A percentile compares a stretch with the other conserved stretches of the same genome.
Conservation (phyloP, 2,329 filamentous ascomycete species). For the Chrysoporthe austroafricana region DNA sequence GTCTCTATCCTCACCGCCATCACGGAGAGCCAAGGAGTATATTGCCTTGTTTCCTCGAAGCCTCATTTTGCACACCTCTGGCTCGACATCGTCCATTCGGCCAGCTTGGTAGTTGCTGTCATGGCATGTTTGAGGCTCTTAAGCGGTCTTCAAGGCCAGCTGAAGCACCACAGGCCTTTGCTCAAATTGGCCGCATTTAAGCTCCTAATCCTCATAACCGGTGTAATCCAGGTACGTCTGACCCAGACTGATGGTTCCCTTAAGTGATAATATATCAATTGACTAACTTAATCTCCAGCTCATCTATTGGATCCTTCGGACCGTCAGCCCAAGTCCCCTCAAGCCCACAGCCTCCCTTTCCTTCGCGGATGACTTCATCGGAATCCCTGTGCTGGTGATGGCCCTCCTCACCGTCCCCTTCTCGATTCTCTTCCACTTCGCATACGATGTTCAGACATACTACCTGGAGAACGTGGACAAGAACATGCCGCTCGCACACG, state of each 20-base stretch:
- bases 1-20: slow-evolving; percentile 47
- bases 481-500: slow-evolving; percentile 21
- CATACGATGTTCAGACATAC: slow-evolving; percentile 35
- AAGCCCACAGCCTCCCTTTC: slow-evolving; percentile 33
- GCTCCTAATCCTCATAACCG: slow-evolving; percentile 37
- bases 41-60: slow-evolving; percentile 37
- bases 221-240: slow-evolving; percentile 35
- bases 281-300: slow-evolving; percentile 26
- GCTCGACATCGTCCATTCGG: slow-evolving; percentile 35
- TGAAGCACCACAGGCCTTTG: slow-evolving; percentile 37
- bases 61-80: slow-evolving; percentile 38
- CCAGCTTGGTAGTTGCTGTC: slow-evolving; percentile 35
- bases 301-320: slow-evolving; percentile 36
- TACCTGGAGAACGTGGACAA: slow-evolving; percentile 27
- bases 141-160: slow-evolving; percentile 32
- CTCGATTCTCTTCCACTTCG: slow-evolving; percentile 34
- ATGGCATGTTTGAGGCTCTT: slow-evolving; percentile 37
- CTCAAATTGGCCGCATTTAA: slow-evolving; percentile 41
- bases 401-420: slow-evolving; percentile 37
- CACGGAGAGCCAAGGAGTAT: slow-evolving; percentile 36
- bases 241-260: not conserved
- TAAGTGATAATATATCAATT: not conserved
- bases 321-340: slow-evolving; percentile 26
- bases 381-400: slow-evolving; percentile 34
- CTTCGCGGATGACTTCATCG: slow-evolving; percentile 35